A percentile compares a stretch with the other conserved stretches of the same genome.
Evolutionary conservation across 192 early-diverging fungal species (phyloP).

Genomic region (Podila verticillata): DNA sequence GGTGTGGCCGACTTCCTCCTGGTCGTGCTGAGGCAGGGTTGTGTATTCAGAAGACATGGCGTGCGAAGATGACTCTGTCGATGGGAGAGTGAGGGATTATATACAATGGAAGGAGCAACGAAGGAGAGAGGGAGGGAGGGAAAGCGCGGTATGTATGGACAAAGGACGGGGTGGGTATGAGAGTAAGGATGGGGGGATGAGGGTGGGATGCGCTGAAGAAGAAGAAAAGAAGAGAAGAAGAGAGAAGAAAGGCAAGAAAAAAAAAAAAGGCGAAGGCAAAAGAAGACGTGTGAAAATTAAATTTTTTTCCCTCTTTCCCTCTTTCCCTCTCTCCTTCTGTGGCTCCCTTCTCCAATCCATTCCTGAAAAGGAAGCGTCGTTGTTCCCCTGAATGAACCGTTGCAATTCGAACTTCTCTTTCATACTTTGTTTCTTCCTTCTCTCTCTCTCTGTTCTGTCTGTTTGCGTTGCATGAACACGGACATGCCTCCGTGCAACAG

Average conservation of each 20-base stretch:
- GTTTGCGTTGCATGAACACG: too few species aligned
- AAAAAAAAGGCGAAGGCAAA: not conserved
- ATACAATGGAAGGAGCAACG: not conserved
- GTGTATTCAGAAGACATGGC: slow-evolving; percentile 39
- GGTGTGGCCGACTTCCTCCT: slow-evolving; percentile 34
- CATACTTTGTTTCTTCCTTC: too few species aligned
- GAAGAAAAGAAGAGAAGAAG: not conserved
- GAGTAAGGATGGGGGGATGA: not conserved
- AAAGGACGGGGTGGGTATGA: not conserved
- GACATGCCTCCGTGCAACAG: too few species aligned
- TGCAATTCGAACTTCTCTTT: too few species aligned
- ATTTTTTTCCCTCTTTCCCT: not conserved
- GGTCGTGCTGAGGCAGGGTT: slow-evolving; percentile 40
- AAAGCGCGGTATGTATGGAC: not conserved
- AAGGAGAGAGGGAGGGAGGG: not conserved
- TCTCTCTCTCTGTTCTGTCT: too few species aligned
- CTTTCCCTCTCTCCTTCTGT: not conserved
- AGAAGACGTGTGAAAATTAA: slow-evolving; percentile 2
- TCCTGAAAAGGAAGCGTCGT: too few species aligned
- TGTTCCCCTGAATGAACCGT: too few species aligned
- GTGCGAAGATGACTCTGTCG: not conserved
- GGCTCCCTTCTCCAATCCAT: not conserved
- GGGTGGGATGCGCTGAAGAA: not conserved
- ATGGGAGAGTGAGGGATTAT: not conserved
- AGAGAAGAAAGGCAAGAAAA: not conserved